These are phyloP conservation scores for Sugiyamaella lignohabitans DNA, from an alignment of 805 yeast species.

Conservation along the genomic window DNA sequence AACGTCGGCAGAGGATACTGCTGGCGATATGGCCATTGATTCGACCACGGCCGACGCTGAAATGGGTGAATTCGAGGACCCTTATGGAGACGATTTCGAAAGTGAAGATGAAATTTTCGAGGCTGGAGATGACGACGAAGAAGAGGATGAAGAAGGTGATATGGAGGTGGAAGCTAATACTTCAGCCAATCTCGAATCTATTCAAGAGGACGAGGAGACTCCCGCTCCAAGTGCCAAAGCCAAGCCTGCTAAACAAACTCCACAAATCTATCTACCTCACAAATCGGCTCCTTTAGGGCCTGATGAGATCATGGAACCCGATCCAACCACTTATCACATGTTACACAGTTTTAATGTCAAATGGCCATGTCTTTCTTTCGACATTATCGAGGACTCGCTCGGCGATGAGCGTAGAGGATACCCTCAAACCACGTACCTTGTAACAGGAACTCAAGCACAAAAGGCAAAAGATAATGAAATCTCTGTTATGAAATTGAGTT, in stretches of 20 bases:
- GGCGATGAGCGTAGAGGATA: conserved; percentile 85
- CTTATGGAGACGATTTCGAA: conserved; percentile 77
- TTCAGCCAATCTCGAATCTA: conserved; percentile 26
- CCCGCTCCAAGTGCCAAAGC: too few relatives aligned
- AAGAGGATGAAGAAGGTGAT: conserved; percentile 42
- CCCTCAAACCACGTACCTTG: conserved; percentile 79
- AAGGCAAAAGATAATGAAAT: conserved; percentile 83
- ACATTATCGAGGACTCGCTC: conserved; percentile 74
- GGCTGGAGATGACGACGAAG: conserved; percentile 81
- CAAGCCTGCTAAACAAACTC: conserved; percentile 32
- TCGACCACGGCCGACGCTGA: conserved; percentile 15
- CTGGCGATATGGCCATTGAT: conserved; percentile 21
- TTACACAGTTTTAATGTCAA: conserved; percentile 87
- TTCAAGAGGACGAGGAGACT: conserved; percentile 26
- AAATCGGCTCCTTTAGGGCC: conserved; percentile 86
- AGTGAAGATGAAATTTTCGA: conserved; percentile 70
- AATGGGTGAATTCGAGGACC: conserved; percentile 56
- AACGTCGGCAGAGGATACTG: conserved; percentile 35
- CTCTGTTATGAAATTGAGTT: conserved; percentile 73
- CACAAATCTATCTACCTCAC: conserved; percentile 72
- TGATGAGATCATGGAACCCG: conserved; percentile 93
- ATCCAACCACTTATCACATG: conserved; percentile 94
- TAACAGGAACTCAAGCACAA: conserved; percentile 92
- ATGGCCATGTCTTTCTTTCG: conserved; percentile 95
- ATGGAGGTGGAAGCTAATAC: conserved; percentile 31